Evolutionary conservation across 345 rosid genomes (phyloP).

Genomic region (Brassica rapa): DNA sequence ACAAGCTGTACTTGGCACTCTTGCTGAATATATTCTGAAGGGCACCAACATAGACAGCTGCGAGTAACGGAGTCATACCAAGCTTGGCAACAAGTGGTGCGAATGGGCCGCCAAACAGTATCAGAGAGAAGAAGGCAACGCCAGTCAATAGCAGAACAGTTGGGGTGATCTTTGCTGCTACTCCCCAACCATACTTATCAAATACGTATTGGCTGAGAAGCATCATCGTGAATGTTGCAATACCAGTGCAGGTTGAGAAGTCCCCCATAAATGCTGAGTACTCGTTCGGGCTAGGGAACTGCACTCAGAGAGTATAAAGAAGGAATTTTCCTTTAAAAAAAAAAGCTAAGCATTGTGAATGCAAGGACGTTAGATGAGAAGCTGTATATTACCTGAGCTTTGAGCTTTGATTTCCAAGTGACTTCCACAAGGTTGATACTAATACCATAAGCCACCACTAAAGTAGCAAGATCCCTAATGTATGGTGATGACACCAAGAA

Average conservation of each 20-base stretch:
- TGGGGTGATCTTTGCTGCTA: conserved; percentile 89
- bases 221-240: conserved; percentile 94
- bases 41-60: conserved; percentile 95
- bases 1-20: conserved; percentile 97
- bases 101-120: conserved; percentile 74
- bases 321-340: too few relatives aligned
- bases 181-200: conserved; percentile 95
- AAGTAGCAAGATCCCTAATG: too few relatives aligned
- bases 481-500: too few relatives aligned
- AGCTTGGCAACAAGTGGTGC: conserved; percentile 67
- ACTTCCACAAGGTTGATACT: conserved; percentile 97
- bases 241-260: conserved; percentile 91
- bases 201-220: conserved; percentile 84
- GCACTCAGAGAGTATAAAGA: too few relatives aligned
- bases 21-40: conserved; percentile 97
- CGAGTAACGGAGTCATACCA: conserved; percentile 93
- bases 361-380: not conserved
- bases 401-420: conserved; percentile 98
- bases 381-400: conserved; percentile 77
- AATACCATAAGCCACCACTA: too few relatives aligned
- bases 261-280: conserved; percentile 99
- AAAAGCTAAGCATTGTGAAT: not conserved
- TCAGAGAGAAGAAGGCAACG: conserved; percentile 86
- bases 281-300: conserved; percentile 88
- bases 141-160: conserved; percentile 88